Percentiles rank a stretch among this genome's conserved stretches.
Conservation (phyloP, 768 basidiomycete genomes). For the button mushroom (Agaricus bisporus) region DNA sequence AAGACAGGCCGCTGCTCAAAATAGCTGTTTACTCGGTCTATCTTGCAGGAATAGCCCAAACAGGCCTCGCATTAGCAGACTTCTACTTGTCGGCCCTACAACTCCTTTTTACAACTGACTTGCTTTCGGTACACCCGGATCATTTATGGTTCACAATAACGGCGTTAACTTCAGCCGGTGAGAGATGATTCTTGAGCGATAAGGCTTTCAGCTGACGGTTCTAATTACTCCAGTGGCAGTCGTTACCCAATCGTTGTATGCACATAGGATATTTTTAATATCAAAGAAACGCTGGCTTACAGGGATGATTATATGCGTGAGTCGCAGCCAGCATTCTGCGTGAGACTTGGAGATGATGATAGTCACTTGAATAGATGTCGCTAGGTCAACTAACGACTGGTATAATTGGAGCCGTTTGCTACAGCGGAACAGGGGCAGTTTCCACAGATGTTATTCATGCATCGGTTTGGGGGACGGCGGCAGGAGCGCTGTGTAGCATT, state of each 20-base stretch:
- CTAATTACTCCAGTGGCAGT: neutral
- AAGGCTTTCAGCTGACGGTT: neutral
- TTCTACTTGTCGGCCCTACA: neutral
- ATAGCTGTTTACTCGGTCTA: neutral
- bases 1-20: neutral
- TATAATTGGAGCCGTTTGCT: neutral
- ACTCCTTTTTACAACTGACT: too few relatives aligned
- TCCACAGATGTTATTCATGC: neutral
- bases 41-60: too few relatives aligned
- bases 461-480: neutral
- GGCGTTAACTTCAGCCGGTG: neutral
- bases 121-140: neutral
- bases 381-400: neutral
- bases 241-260: neutral
- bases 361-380: neutral
- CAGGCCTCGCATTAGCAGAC: neutral
- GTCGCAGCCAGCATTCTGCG: neutral
- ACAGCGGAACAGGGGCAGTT: neutral
- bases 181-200: neutral
- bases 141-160: neutral
- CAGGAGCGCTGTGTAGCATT: neutral
- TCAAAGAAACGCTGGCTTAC: neutral
- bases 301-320: neutral
- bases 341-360: neutral
- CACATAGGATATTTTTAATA: neutral